Evolutionary conservation across 2,329 filamentous ascomycete species (phyloP).

Genomic region (Setomelanomma holmii): DNA sequence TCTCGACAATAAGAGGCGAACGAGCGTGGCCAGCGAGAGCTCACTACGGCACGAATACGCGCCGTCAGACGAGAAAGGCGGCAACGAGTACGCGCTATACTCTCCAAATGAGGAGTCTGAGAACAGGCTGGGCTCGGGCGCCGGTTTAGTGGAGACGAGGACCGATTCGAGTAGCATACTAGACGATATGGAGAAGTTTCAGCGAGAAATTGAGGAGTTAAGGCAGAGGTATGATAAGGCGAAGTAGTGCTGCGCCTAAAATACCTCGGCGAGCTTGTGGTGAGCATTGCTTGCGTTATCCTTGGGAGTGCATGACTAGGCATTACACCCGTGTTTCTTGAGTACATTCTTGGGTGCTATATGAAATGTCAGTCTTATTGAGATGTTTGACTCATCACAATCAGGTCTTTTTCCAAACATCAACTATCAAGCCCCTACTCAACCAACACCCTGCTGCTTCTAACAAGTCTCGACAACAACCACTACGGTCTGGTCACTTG

Average conservation of each 20-base stretch:
- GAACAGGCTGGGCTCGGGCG: constrained; percentile 14
- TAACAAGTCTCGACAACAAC: too few relatives aligned
- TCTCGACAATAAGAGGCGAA: constrained; percentile 38
- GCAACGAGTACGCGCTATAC: constrained; percentile 33
- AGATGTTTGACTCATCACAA: neutral
- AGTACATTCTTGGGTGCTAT: neutral
- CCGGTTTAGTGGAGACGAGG: constrained; percentile 3
- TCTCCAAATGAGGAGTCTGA: constrained; percentile 37
- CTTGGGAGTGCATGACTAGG: too few relatives aligned
- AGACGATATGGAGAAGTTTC: constrained; percentile 50
- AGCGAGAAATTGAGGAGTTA: constrained; percentile 49
- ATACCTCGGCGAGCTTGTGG: too few relatives aligned
- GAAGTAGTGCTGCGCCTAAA: constrained; percentile 8
- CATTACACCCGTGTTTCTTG: too few relatives aligned
- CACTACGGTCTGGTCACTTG: too few relatives aligned
- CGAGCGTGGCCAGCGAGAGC: constrained; percentile 43
- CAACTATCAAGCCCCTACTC: too few relatives aligned
- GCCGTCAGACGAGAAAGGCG: constrained; percentile 19
- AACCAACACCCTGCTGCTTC: too few relatives aligned
- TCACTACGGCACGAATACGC: constrained; percentile 37
- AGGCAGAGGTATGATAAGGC: constrained; percentile 34
- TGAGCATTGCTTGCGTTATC: too few relatives aligned
- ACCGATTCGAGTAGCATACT: constrained; percentile 40
- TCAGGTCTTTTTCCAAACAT: too few relatives aligned
- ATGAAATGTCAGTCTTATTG: neutral